Evolutionary conservation across 2,329 filamentous ascomycete genomes (phyloP).

Genomic region (Cladosporium sp.): DNA sequence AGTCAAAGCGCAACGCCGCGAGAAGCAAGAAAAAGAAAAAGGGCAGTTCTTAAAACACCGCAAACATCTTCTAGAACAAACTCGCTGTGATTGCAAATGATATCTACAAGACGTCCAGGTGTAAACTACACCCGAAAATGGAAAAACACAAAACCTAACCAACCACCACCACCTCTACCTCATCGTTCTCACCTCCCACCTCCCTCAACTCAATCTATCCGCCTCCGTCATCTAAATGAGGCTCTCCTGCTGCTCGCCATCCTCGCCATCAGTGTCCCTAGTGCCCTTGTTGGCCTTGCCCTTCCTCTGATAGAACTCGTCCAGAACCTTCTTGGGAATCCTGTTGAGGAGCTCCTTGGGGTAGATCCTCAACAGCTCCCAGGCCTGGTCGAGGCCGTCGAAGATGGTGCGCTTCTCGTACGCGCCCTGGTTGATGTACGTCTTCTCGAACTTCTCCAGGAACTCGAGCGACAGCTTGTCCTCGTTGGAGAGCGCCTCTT

Average conservation of each 20-base stretch:
- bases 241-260: slow-evolving; percentile 17
- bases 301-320: slow-evolving; percentile 48
- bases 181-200: neutral
- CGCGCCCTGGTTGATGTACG: slow-evolving; percentile 85
- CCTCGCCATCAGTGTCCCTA: slow-evolving; percentile 41
- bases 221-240: no score
- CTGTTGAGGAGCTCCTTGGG: slow-evolving; percentile 98
- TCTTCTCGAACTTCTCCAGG: slow-evolving; percentile 95
- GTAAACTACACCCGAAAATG: slow-evolving; percentile 11
- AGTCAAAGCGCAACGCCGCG: no score
- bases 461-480: slow-evolving; percentile 98
- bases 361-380: slow-evolving; percentile 94
- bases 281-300: slow-evolving; percentile 37
- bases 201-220: neutral
- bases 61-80: slow-evolving; percentile 7
- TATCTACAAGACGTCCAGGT: slow-evolving; percentile 10
- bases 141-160: slow-evolving; percentile 10
- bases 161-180: neutral
- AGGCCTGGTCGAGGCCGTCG: slow-evolving; percentile 92
- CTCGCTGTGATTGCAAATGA: slow-evolving; percentile 14
- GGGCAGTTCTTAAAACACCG: no score
- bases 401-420: slow-evolving; percentile 91
- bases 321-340: slow-evolving; percentile 51
- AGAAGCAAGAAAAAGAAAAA: no score
- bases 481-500: slow-evolving; percentile 91